Base-by-base conservation (phyloP, 768 basidiomycete genomes). In the Panus rudis region DNA sequence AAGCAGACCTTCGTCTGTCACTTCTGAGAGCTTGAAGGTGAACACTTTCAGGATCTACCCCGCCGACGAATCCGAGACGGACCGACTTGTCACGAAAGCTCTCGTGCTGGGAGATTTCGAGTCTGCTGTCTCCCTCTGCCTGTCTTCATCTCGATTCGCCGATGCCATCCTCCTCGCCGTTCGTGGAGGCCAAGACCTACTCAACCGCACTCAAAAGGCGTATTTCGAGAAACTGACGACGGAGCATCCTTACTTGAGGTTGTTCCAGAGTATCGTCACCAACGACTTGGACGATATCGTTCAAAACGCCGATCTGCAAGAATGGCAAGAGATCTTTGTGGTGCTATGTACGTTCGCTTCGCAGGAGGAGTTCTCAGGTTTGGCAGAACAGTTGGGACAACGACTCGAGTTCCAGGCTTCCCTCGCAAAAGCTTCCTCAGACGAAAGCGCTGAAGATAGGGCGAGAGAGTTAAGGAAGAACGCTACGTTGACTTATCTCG, bases 251-350 rank as follows among this genome's bases (percentile, higher is more conserved):
- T 97, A 94, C 63, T 78, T 98, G 19, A 86, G 96, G 28, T 75
- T 99, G 10, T 90, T 93, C 77, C 91, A 97, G 59, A 88, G 84
- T 11, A 87, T 99, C 52, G 89, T 94, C 46, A 85, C 84, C 27
- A 81, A 92, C 54, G 96, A 98, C 56, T 77, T 98, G 6, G 73
- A 78, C 16, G 96, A 97, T 60, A 81, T 98, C 39, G 93, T 97
- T 7, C 92, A 96, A 62, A 96, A 97, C 54, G 94, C 93, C 19
- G 92, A 98, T 52, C 61, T 98, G 39, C 71, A 79, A 31, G 92
- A 99, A 60, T 98, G 94, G 94, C 79, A 84, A 46, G 94, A 96
- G 63, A 89, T 93, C 41, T 97, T 98, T 52, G 93, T 94, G 27
- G 89, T 99, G 11, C 61, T 97, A 8, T 97, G 93, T 68, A 97